phyloP scores from a whole-genome alignment of 768 basidiomycete genomes.

The Paxillus involutus region DNA sequence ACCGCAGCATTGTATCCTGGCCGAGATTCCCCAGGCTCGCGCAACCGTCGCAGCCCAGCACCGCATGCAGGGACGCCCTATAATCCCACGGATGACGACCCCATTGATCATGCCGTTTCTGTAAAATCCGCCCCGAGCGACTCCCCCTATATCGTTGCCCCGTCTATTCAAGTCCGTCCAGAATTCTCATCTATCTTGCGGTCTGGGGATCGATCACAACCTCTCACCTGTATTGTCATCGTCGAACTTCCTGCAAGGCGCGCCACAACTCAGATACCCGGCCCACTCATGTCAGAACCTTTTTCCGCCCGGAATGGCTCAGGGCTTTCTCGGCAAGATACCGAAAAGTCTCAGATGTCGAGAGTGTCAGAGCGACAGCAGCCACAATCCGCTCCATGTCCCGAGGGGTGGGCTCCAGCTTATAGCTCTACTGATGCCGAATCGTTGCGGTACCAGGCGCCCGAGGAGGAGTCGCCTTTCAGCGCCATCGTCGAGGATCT shows the following conservation, averaged over 20 bases:
- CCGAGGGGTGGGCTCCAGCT: slow-evolving; percentile 27
- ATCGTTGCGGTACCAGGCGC: slow-evolving; percentile 29
- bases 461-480: slow-evolving; percentile 76
- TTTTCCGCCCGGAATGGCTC: slow-evolving; percentile 35
- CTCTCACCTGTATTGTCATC: slow-evolving; percentile 90
- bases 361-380: slow-evolving; percentile 15
- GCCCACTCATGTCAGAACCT: slow-evolving; percentile 51
- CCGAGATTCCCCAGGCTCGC: slow-evolving; percentile 49
- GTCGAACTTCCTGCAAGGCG: slow-evolving; percentile 89
- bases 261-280: slow-evolving; percentile 47
- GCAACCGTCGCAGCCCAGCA: slow-evolving; percentile 31
- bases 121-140: slow-evolving; percentile 48
- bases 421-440: slow-evolving; percentile 30
- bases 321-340: slow-evolving; percentile 21
- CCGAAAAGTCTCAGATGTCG: slow-evolving; percentile 16
- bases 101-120: slow-evolving; percentile 59
- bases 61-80: slow-evolving; percentile 38
- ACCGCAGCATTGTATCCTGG: slow-evolving; percentile 63
- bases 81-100: slow-evolving; percentile 86
- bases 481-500: slow-evolving; percentile 85
- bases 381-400: slow-evolving; percentile 10
- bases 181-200: slow-evolving; percentile 86
- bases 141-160: slow-evolving; percentile 78
- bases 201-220: slow-evolving; percentile 68
- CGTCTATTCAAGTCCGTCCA: slow-evolving; percentile 89